Evolutionary conservation across 1,284 basidiomycete species (phyloP).

Genomic region (Takashimella koratensis): DNA sequence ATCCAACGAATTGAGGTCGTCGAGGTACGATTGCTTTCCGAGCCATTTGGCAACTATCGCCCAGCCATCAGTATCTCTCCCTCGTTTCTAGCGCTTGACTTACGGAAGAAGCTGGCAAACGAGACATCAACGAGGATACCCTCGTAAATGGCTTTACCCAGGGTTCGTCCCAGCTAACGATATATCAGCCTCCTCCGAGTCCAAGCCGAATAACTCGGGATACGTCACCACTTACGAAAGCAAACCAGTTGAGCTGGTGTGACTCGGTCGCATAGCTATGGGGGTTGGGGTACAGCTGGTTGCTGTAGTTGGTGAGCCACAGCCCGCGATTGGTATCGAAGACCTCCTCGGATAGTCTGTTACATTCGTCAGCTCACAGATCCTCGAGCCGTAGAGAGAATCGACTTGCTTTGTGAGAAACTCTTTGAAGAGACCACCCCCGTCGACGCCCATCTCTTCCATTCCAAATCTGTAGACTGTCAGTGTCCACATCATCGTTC

Average conservation of each 20-base stretch:
- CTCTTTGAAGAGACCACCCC: constrained; percentile 97
- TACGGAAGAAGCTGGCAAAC: constrained; percentile 88
- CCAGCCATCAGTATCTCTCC: no score
- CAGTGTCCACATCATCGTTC: constrained; percentile 4
- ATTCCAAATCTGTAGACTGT: constrained; percentile 25
- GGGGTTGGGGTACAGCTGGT: constrained; percentile 93
- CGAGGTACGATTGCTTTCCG: constrained; percentile 78
- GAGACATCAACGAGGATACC: constrained; percentile 94
- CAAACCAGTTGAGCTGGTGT: constrained; percentile 86
- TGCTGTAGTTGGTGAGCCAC: constrained; percentile 84
- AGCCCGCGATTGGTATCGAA: constrained; percentile 92
- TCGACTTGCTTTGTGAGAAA: constrained; percentile 73
- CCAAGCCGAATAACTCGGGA: no score
- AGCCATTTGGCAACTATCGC: constrained; percentile 72
- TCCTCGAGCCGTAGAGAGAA: no score
- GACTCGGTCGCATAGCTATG: constrained; percentile 79
- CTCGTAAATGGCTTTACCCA: constrained; percentile 95
- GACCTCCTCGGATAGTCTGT: constrained; percentile 83
- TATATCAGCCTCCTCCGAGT: background rate
- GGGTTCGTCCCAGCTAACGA: constrained; percentile 68
- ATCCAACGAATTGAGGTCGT: constrained; percentile 87
- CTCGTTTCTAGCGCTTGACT: no score
- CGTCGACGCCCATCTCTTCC: constrained; percentile 58
- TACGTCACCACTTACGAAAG: constrained; percentile 61
- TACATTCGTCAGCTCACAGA: no score